Percentiles rank a stretch among this genome's conserved stretches.
phyloP scores from a whole-genome alignment of 192 early-diverging fungal genomes.

The Rhizophagus sp. region DNA sequence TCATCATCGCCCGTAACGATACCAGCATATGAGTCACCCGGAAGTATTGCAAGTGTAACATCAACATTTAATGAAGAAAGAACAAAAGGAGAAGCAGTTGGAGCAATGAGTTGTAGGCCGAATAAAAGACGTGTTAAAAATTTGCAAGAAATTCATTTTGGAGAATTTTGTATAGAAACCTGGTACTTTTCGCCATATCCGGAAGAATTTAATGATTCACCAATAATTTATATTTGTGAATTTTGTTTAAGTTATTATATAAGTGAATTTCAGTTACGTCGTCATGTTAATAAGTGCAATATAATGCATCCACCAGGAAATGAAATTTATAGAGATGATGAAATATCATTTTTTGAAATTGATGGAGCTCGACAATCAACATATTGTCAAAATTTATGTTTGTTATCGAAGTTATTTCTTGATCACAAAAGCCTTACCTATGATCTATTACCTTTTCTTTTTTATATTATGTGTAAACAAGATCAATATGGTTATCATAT shows the following conservation, averaged over 20 bases:
- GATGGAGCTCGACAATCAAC: slow-evolving; percentile 88
- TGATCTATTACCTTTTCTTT: slow-evolving; percentile 96
- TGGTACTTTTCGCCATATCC: slow-evolving; percentile 99
- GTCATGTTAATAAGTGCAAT: slow-evolving; percentile 85
- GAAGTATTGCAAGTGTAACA: not conserved
- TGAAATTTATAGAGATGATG: slow-evolving; percentile 92
- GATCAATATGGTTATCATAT: slow-evolving; percentile 86
- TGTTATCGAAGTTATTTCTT: slow-evolving; percentile 94
- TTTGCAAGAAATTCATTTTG: slow-evolving; percentile 89
- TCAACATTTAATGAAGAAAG: slow-evolving; percentile 70
- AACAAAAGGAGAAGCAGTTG: slow-evolving; percentile 90
- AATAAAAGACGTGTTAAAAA: slow-evolving; percentile 94
- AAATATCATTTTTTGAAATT: slow-evolving; percentile 94
- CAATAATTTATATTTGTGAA: slow-evolving; percentile 88
- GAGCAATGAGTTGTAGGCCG: slow-evolving; percentile 92
- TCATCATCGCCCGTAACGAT: not conserved
- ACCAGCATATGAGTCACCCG: not conserved
- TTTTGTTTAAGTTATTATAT: slow-evolving; percentile 88
- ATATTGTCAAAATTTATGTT: slow-evolving; percentile 94
- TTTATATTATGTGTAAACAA: slow-evolving; percentile 89
- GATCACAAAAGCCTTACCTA: slow-evolving; percentile 99
- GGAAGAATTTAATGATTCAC: slow-evolving; percentile 76
- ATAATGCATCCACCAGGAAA: slow-evolving; percentile 96
- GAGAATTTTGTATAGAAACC: slow-evolving; percentile 84
- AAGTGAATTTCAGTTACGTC: slow-evolving; percentile 68